These are phyloP conservation scores for Diaporthe velutina DNA, from an alignment of 2,329 filamentous ascomycete genomes.

Conservation along the genomic window DNA sequence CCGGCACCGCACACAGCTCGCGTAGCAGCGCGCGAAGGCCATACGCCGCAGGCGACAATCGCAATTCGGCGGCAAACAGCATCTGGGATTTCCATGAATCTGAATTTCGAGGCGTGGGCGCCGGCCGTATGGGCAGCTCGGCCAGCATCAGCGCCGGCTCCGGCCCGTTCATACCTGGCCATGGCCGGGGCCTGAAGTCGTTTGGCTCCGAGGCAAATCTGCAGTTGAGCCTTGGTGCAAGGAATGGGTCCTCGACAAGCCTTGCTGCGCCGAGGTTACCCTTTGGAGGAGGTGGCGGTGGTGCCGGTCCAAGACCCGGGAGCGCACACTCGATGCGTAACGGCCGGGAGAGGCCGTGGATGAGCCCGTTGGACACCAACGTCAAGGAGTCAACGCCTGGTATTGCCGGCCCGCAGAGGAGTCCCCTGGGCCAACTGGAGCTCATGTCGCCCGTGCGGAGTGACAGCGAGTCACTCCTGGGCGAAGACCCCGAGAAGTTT, in stretches of 20 bases:
- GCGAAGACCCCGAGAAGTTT: constrained; percentile 47
- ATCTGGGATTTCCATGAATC: constrained; percentile 40
- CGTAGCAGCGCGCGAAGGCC: constrained; percentile 40
- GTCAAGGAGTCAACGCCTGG: constrained; percentile 45
- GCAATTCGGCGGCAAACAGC: constrained; percentile 8
- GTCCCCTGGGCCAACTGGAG: constrained; percentile 57
- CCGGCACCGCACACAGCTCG: constrained; percentile 27
- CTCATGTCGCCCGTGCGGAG: constrained; percentile 46
- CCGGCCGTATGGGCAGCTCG: constrained; percentile 10
- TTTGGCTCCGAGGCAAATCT: constrained; percentile 56
- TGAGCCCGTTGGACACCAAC: constrained; percentile 63
- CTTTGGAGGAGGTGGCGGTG: not conserved
- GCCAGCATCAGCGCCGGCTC: constrained; percentile 22
- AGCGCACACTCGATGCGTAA: constrained; percentile 52
- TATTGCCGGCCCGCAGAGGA: constrained; percentile 49
- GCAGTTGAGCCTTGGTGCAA: constrained; percentile 53
- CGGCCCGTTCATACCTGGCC: constrained; percentile 7
- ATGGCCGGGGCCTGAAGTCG: constrained; percentile 47
- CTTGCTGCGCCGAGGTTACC: constrained; percentile 44
- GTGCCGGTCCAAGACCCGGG: constrained; percentile 46
- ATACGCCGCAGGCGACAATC: not conserved
- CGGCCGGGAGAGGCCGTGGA: constrained; percentile 55
- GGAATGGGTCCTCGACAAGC: constrained; percentile 52
- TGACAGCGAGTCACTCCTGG: constrained; percentile 47
- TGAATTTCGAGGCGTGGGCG: constrained; percentile 26